Evolutionary conservation across 78 protist genomes (phyloP).

Genomic region (Dictyostelium firmibasis): DNA sequence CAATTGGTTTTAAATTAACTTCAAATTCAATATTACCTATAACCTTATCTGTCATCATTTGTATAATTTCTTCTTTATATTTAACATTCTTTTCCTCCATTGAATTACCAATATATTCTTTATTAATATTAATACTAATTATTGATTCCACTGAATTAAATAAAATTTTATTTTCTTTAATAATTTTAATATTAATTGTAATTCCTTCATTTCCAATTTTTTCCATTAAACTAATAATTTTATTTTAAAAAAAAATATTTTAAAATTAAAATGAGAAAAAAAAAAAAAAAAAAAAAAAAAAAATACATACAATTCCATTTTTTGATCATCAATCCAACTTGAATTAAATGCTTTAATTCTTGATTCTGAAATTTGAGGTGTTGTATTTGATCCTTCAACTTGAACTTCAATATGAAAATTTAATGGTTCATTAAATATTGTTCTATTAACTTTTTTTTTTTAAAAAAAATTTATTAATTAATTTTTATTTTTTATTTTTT

Average conservation of each 20-base stretch:
- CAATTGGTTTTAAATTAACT: neutral
- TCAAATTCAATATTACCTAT: slow-evolving; percentile 30
- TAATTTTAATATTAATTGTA: slow-evolving; percentile 10
- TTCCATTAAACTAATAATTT: neutral
- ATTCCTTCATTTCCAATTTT: slow-evolving; percentile 8
- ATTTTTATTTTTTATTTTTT: neutral
- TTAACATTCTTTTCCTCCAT: neutral
- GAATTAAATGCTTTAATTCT: neutral
- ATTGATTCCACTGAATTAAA: too few species aligned
- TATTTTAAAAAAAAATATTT: neutral
- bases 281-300: neutral
- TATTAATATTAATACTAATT: neutral
- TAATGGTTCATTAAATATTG: slow-evolving; percentile 12
- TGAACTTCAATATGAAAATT: slow-evolving; percentile 4
- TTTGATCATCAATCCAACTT: slow-evolving; percentile 12
- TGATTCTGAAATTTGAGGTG: slow-evolving; percentile 15
- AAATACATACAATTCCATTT: slow-evolving; percentile 13
- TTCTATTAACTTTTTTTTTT: neutral
- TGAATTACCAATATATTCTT: neutral
- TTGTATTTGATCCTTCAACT: slow-evolving; percentile 16
- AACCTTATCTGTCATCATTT: neutral
- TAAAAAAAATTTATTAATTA: neutral
- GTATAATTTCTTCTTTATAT: neutral
- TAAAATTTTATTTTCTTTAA: slow-evolving; percentile 13
- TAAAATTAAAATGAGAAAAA: neutral